A percentile compares a stretch with the other conserved stretches of the same genome.
phyloP scores from a whole-genome alignment of 192 early-diverging fungal species.

The Glomus cerebriforme region DNA sequence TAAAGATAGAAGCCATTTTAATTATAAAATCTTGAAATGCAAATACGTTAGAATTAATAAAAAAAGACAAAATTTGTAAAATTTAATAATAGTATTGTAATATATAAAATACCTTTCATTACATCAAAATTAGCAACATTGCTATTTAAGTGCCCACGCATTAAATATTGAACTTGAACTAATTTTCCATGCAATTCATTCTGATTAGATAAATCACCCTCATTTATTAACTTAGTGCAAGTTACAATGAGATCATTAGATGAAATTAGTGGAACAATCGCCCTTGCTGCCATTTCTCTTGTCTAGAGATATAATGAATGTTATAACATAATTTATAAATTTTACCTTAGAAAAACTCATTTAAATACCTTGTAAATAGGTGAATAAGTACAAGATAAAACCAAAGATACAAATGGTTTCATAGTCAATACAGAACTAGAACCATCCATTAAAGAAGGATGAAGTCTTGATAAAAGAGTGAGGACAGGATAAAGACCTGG shows the following conservation, averaged over 20 bases:
- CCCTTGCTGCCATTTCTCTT: constrained; percentile 84
- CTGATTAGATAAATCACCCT: constrained; percentile 46
- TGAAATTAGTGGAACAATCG: constrained; percentile 73
- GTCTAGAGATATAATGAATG: constrained; percentile 57
- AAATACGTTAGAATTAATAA: background rate
- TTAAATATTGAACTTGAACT: constrained; percentile 70
- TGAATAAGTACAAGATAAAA: constrained; percentile 55
- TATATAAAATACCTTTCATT: constrained; percentile 23
- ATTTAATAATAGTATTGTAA: background rate
- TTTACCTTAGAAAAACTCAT: background rate
- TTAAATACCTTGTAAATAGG: constrained; percentile 53
- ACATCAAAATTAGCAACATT: constrained; percentile 43
- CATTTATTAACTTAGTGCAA: constrained; percentile 51
- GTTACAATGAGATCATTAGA: constrained; percentile 59
- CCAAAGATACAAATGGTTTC: constrained; percentile 52
- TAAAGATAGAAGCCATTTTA: background rate
- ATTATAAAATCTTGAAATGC: background rate
- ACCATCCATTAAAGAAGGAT: constrained; percentile 60
- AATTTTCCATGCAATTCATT: constrained; percentile 80
- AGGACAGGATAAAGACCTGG: constrained; percentile 90
- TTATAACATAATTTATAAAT: background rate
- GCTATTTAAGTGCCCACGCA: constrained; percentile 63
- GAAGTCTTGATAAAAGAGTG: constrained; percentile 80
- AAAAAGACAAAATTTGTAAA: background rate
- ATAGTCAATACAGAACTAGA: constrained; percentile 40